phyloP scores from a whole-genome alignment of 2,329 filamentous ascomycete genomes.

The Neonectria neomacrospora region DNA sequence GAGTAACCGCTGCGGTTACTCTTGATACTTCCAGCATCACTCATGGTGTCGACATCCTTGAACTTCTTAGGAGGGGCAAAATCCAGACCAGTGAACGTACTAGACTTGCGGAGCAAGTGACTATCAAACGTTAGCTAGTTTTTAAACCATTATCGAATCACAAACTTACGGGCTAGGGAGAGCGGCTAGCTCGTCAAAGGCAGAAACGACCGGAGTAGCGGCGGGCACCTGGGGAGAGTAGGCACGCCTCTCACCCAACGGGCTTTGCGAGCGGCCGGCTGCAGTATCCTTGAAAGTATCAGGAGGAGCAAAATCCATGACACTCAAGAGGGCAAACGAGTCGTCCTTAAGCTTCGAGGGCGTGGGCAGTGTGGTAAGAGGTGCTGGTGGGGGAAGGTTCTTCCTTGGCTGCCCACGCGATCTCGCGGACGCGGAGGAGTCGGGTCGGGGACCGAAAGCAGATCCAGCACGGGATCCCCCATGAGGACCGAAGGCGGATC shows the following conservation, averaged over 20 bases:
- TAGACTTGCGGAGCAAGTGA: constrained; percentile 79
- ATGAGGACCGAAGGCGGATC: constrained; percentile 61
- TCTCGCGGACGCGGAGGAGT: constrained; percentile 70
- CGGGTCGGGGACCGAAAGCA: constrained; percentile 65
- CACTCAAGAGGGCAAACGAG: constrained; percentile 72
- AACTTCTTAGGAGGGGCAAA: constrained; percentile 84
- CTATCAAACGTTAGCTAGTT: constrained; percentile 54
- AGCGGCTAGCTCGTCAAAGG: constrained; percentile 86
- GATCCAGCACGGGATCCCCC: constrained; percentile 56
- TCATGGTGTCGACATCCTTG: constrained; percentile 69
- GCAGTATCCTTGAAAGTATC: constrained; percentile 72
- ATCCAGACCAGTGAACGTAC: constrained; percentile 81
- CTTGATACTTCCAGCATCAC: constrained; percentile 72
- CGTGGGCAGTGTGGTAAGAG: constrained; percentile 82
- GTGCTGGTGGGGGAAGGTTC: constrained; percentile 73
- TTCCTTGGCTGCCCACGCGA: constrained; percentile 56
- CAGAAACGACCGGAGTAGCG: constrained; percentile 81
- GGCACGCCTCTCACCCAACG: constrained; percentile 71
- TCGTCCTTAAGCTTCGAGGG: constrained; percentile 88
- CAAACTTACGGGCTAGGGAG: constrained; percentile 90
- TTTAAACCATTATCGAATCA: neutral
- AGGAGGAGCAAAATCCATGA: constrained; percentile 90
- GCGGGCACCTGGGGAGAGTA: constrained; percentile 80
- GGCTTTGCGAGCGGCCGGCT: constrained; percentile 74
- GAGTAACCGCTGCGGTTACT: constrained; percentile 81